Evolutionary conservation across 768 basidiomycete genomes (phyloP), one percentile per base, ranked within the genome.

Genomic region (Tulasnella sp.): DNA sequence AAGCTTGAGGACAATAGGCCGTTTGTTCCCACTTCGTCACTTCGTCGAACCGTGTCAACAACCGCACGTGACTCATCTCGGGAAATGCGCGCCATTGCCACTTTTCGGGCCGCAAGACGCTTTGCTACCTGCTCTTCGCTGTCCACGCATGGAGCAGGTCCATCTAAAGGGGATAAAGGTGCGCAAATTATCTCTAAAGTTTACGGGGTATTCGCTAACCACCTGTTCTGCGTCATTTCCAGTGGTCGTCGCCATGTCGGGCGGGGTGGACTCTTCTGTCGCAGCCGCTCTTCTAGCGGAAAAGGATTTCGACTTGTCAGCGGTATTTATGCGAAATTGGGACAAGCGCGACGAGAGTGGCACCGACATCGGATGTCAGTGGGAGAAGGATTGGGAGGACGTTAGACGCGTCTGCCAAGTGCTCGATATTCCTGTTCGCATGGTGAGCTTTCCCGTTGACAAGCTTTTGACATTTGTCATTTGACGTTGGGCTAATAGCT

Each of bases 311-410:
- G 91, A 96, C 83, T 87, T 97, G 1, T 93, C 93, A 56, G 95
- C 95, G 5, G 89, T 98, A 0, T 98, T 92, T 85, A 99, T 99
- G 97, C 90, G 95, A 31, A 98, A 99, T 80, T 99, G 97, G 97
- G 94, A 95, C 82, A 93, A 92, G 2, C 88, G 92, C 56, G 94
- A 96, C 83, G 95, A 96, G 85, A 90, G 88, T 36, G 92, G 90
- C 24, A 89, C 91, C 0, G 93, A 93, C 83, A 88, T 87, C n/a
- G 93, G 94, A 3, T 99, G 97, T 82, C 94, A 96, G 84, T 99
- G 97, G 97, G 93, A 98, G 85, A 92, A 91, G 80, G 97, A 98
- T 83, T 98, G 94, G 93, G 90, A 93, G 80, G 95, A 97, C 84
- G 97, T 98, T 1, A 92, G 92, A 82, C 86, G 87, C 24, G 94